Conservation (phyloP, 2,329 filamentous ascomycete genomes). For the Aspergillus awamori region DNA sequence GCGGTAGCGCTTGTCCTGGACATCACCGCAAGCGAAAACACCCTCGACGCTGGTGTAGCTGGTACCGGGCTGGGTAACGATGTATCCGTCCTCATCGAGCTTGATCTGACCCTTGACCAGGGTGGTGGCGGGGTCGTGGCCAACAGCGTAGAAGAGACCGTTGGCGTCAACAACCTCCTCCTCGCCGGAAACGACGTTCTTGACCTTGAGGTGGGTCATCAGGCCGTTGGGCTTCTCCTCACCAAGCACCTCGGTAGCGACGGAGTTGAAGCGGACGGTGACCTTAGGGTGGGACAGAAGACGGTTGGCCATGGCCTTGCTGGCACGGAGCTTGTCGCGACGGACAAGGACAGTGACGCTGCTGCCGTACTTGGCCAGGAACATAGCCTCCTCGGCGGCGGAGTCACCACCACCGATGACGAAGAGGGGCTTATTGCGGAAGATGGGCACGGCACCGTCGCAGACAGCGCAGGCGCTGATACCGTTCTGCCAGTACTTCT, state of each 20-base stretch:
- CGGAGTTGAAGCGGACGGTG: constrained; percentile 82
- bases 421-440: constrained; percentile 91
- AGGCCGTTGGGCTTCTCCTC: constrained; percentile 72
- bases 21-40: constrained; percentile 95
- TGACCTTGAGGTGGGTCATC: constrained; percentile 85
- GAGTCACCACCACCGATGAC: constrained; percentile 97
- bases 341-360: constrained; percentile 94
- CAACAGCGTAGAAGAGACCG: constrained; percentile 95
- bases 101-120: constrained; percentile 89
- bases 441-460: constrained; percentile 95
- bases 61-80: constrained; percentile 85
- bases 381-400: constrained; percentile 95
- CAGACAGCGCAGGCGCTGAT: constrained; percentile 97
- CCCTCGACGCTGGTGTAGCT: constrained; percentile 85
- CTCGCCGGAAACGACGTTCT: constrained; percentile 73
- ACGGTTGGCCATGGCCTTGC: constrained; percentile 87
- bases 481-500: constrained; percentile 96
- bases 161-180: constrained; percentile 85
- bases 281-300: constrained; percentile 84
- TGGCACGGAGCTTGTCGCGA: constrained; percentile 81
- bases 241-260: constrained; percentile 80
- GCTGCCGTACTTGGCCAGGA: constrained; percentile 95
- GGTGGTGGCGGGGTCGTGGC: constrained; percentile 89
- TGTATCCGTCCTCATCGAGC: constrained; percentile 87
- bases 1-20: constrained; percentile 97